A percentile compares a stretch with the other conserved stretches of the same genome.
These are phyloP conservation scores for Phyllosticta citriasiana DNA, from an alignment of 2,329 filamentous ascomycete species.

Conservation along the genomic window DNA sequence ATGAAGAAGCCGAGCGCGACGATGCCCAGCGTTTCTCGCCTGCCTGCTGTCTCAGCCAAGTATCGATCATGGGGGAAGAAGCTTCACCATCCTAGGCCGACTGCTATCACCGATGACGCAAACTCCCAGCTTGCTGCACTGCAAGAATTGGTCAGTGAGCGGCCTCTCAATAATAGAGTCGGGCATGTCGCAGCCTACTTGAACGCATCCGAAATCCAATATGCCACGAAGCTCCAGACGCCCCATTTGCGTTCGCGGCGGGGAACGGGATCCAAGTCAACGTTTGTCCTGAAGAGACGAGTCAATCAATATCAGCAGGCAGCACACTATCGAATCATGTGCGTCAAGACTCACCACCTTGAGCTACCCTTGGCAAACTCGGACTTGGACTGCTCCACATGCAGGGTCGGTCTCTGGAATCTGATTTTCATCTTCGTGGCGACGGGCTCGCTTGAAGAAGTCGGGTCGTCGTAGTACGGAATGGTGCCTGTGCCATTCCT, in stretches of 20 bases:
- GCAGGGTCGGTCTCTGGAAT: slow-evolving; percentile 26
- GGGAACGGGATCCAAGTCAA: slow-evolving; percentile 41
- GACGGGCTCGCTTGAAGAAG: neutral
- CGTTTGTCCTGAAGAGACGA: slow-evolving; percentile 30
- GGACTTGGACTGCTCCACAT: slow-evolving; percentile 36
- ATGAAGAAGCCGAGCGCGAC: slow-evolving; percentile 43
- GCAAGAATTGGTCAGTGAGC: slow-evolving; percentile 10
- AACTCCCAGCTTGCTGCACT: slow-evolving; percentile 45
- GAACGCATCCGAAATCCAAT: slow-evolving; percentile 45
- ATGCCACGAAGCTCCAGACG: slow-evolving; percentile 36
- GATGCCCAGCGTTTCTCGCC: slow-evolving; percentile 42
- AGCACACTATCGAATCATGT: neutral
- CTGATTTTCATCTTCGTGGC: neutral
- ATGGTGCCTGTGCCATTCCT: too few species aligned
- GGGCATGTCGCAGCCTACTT: slow-evolving; percentile 22
- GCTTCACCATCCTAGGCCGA: slow-evolving; percentile 41
- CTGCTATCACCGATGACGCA: slow-evolving; percentile 27
- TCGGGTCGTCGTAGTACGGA: too few species aligned
- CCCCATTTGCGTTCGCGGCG: slow-evolving; percentile 36
- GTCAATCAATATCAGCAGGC: neutral
- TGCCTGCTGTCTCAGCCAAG: neutral
- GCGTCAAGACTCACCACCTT: neutral
- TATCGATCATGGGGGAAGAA: neutral
- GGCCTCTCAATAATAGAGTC: neutral
- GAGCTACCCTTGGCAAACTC: slow-evolving; percentile 32